These are phyloP conservation scores for Arachnopeziza araneosa DNA, from an alignment of 2,329 filamentous ascomycete species.

Conservation along the genomic window DNA sequence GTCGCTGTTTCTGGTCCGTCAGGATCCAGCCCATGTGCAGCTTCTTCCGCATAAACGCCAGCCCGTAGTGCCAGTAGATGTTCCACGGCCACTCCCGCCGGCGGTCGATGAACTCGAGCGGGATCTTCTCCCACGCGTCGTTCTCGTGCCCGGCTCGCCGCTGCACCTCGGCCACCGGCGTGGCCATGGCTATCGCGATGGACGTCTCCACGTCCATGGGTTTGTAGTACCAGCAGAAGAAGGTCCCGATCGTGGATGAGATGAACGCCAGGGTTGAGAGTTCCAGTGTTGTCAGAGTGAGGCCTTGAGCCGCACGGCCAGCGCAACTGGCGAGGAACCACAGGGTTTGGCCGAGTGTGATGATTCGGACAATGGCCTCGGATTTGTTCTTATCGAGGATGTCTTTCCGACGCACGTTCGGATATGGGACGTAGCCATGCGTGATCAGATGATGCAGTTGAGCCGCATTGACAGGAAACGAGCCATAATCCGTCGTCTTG, in stretches of 20 bases:
- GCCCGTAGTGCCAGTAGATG: too few relatives aligned
- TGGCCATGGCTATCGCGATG: neutral
- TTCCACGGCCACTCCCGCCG: neutral
- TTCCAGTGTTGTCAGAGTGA: neutral
- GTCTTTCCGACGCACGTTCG: neutral
- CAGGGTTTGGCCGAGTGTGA: neutral
- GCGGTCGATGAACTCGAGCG: neutral
- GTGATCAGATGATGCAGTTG: neutral
- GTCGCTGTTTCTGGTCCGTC: neutral
- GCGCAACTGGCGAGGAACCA: neutral
- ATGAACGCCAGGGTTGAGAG: neutral
- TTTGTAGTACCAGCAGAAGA: neutral
- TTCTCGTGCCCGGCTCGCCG: too few relatives aligned
- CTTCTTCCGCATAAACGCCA: too few relatives aligned
- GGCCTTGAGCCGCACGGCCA: neutral
- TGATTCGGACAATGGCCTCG: neutral
- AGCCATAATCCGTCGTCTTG: neutral
- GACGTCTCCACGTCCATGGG: neutral
- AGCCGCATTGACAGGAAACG: neutral
- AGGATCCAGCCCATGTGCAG: constrained; percentile 2
- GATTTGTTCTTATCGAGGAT: neutral
- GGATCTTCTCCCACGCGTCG: too few relatives aligned
- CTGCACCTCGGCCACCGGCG: neutral
- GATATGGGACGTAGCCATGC: neutral
- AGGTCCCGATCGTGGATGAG: neutral